These are phyloP conservation scores for Lipomyces kockii DNA, from an alignment of 805 yeast species.

Conservation along the genomic window DNA sequence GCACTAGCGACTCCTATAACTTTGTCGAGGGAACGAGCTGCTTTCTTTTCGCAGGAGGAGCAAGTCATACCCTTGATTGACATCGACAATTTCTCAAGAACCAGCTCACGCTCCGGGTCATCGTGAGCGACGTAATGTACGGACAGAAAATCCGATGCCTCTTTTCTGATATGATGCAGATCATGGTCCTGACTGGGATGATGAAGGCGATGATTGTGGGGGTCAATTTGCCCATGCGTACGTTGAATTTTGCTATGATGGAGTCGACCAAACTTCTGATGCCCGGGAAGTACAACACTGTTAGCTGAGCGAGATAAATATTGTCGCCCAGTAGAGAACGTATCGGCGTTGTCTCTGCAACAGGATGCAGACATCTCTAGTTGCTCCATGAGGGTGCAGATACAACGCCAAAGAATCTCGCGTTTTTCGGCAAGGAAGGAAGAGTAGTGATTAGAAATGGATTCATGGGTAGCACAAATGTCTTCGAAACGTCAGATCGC, in stretches of 20 bases:
- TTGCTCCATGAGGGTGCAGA: constrained; percentile 20
- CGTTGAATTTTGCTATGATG: not conserved
- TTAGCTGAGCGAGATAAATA: not conserved
- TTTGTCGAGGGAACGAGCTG: constrained; percentile 7
- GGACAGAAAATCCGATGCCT: not conserved
- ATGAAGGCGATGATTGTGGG: not conserved
- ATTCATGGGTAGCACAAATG: constrained; percentile 16
- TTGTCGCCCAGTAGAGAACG: too few relatives aligned
- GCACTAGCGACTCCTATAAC: constrained; percentile 15
- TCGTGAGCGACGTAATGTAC: not conserved
- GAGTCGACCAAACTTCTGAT: not conserved
- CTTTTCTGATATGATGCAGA: not conserved
- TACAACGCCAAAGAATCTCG: constrained; percentile 25
- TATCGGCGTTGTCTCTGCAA: constrained; percentile 18
- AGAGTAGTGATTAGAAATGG: constrained; percentile 26
- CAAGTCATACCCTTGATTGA: constrained; percentile 31
- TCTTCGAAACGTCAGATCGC: not conserved
- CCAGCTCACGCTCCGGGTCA: constrained; percentile 15
- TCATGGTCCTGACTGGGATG: not conserved
- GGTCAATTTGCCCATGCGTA: constrained; percentile 7
- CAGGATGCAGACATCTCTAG: constrained; percentile 11
- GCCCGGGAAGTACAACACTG: not conserved
- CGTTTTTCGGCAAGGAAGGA: constrained; percentile 14
- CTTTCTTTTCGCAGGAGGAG: constrained; percentile 27
- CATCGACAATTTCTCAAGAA: constrained; percentile 14